Conservation (phyloP, 2,329 filamentous ascomycete genomes). For the Penicillium sp. region DNA sequence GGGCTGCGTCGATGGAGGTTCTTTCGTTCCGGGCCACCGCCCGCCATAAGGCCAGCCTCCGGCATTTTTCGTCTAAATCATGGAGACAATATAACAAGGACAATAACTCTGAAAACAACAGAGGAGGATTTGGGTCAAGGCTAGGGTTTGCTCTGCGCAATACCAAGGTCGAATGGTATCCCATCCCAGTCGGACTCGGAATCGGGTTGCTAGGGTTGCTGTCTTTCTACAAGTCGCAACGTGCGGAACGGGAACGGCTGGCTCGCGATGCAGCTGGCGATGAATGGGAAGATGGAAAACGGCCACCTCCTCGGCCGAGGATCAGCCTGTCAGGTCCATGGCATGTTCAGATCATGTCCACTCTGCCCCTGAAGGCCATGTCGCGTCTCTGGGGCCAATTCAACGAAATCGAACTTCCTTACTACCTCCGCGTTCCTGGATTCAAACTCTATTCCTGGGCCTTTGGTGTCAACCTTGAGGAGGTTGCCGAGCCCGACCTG, state of each 20-base stretch:
- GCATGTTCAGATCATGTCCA: conserved; percentile 93
- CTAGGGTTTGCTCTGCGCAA: conserved; percentile 59
- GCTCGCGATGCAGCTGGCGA: conserved; percentile 49
- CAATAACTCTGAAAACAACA: conserved; percentile 34
- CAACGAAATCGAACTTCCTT: conserved; percentile 85
- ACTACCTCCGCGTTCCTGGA: conserved; percentile 81
- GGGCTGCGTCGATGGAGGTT: conserved; percentile 34
- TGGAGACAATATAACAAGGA: conserved; percentile 44
- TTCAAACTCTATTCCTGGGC: conserved; percentile 89
- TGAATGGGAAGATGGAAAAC: conserved; percentile 37
- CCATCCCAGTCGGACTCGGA: conserved; percentile 82
- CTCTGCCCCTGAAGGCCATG: conserved; percentile 83
- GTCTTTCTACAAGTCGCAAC: conserved; percentile 75
- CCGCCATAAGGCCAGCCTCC: conserved; percentile 29
- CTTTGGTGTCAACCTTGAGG: conserved; percentile 86
- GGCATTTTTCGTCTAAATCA: conserved; percentile 44
- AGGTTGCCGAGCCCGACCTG: conserved; percentile 84
- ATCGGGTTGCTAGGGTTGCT: conserved; percentile 79
- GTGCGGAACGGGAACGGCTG: conserved; percentile 48
- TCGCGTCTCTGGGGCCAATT: conserved; percentile 88
- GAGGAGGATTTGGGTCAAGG: conserved; percentile 58
- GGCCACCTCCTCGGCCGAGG: conserved; percentile 56
- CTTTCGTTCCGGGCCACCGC: conserved; percentile 35
- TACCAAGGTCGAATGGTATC: conserved; percentile 80
- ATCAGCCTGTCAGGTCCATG: conserved; percentile 84